Evolutionary conservation across 2,329 filamentous ascomycete genomes (phyloP).

Genomic region (Trichoderma semiorbis): DNA sequence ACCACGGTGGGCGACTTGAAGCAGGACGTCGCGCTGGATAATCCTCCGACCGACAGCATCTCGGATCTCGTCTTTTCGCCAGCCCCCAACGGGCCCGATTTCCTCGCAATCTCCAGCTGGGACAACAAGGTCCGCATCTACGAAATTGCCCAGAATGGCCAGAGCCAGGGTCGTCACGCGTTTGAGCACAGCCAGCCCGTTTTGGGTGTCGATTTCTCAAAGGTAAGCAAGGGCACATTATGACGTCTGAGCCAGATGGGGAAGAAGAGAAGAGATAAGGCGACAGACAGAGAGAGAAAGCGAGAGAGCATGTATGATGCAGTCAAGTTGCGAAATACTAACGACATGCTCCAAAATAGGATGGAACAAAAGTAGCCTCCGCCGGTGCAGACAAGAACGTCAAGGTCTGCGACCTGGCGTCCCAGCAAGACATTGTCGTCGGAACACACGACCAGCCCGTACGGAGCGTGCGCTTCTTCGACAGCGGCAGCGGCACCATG

Average conservation of each 20-base stretch:
- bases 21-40: slow-evolving; percentile 75
- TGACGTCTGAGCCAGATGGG: not conserved
- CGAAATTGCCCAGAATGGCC: slow-evolving; percentile 74
- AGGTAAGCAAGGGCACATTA: slow-evolving; percentile 52
- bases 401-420: slow-evolving; percentile 78
- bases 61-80: slow-evolving; percentile 83
- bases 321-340: not conserved
- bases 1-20: slow-evolving; percentile 87
- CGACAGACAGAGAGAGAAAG: not conserved
- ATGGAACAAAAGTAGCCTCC: slow-evolving; percentile 84
- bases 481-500: slow-evolving; percentile 69
- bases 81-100: slow-evolving; percentile 56
- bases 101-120: slow-evolving; percentile 90
- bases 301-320: not conserved
- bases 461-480: slow-evolving; percentile 73
- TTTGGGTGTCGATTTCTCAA: slow-evolving; percentile 80
- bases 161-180: slow-evolving; percentile 78
- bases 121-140: slow-evolving; percentile 98
- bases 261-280: not conserved
- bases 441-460: slow-evolving; percentile 84
- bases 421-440: slow-evolving; percentile 65
- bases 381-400: slow-evolving; percentile 88
- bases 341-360: slow-evolving; percentile 48
- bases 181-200: slow-evolving; percentile 87
- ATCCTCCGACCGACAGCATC: slow-evolving; percentile 83